Base-by-base conservation (phyloP, 1,139 yeast species). In the Candida sojae region DNA sequence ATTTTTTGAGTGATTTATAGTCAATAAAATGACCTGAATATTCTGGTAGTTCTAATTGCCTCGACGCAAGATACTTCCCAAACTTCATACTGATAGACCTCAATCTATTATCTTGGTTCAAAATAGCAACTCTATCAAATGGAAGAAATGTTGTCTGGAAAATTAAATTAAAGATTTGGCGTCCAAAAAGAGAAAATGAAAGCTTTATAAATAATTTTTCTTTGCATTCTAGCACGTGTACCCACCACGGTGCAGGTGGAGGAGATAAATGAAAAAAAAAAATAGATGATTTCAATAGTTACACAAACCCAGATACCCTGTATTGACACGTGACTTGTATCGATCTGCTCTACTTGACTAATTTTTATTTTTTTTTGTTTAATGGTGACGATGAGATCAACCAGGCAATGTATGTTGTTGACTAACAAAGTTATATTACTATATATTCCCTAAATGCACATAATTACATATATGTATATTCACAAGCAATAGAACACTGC, bases 41-140 rank as follows among this genome's bases (percentile, higher is more conserved):
- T 66, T 93, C 98, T 8, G 98, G 98, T 49, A 93, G 76, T 67
- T 93, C 98, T 57, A 93, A 77, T 71, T 90, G 97, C 66, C 97
- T 82, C 41, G 96, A 88, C 55, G 96, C 98, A 65, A 93, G 78
- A 64, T 91, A 88, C 69, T 93, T 93, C 48, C 98, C 99, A 68
- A 90, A 93, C 77, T 93, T 93, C 99, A 80, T 80, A 10, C 12
- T 33, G 23, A n/a, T 28, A n/a, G 17, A 11, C 12, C 21, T 17
- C 21, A 17, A 17, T 17, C 21, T 17, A 17, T 17, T 2, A 17
- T 17, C 21, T 17, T 17, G 3, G 21, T 17, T 17, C 21, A 17
- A 17, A 17, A 17, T 17, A 17, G 21, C 21, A 17, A 17, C 21
- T 17, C 21, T 17, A 17, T 17, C 21, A 17, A 17, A 17, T 17